Evolutionary conservation across 2,329 filamentous ascomycete species (phyloP).

Genomic region (Aaosphaeria pasadenensis): DNA sequence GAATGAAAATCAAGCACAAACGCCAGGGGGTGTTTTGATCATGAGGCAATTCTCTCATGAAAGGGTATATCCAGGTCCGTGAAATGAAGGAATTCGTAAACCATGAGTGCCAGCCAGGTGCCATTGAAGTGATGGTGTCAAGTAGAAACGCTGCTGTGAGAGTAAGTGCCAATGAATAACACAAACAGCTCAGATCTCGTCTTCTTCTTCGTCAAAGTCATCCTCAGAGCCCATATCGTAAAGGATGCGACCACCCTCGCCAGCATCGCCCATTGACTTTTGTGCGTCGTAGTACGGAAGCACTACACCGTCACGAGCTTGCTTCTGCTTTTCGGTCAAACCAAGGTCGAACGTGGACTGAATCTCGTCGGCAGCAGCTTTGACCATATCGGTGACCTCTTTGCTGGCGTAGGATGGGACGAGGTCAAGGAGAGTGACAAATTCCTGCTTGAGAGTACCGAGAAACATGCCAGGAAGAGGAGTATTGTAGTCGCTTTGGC

Average conservation of each 20-base stretch:
- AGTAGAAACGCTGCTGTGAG: too few species aligned
- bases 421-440: conserved; percentile 67
- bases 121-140: too few species aligned
- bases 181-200: conserved; percentile 64
- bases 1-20: too few species aligned
- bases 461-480: conserved; percentile 8
- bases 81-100: too few species aligned
- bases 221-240: conserved; percentile 98
- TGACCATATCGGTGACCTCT: conserved; percentile 21
- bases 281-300: conserved; percentile 97
- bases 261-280: conserved; percentile 58
- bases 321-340: conserved; percentile 85
- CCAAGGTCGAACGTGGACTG: conserved; percentile 78
- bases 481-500: conserved; percentile 13
- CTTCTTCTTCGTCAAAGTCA: conserved; percentile 94
- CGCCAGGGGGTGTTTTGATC: too few species aligned
- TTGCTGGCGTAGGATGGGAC: conserved; percentile 49
- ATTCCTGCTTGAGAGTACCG: conserved; percentile 46
- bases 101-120: too few species aligned
- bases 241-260: conserved; percentile 86
- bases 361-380: conserved; percentile 19
- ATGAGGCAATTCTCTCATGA: too few species aligned
- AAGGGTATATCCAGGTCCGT: too few species aligned
- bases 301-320: conserved; percentile 83
- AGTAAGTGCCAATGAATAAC: not conserved